Percentiles rank a stretch among this genome's conserved stretches.
Evolutionary conservation across 208 protist species (phyloP).

Genomic region (Lotmaria passim): DNA sequence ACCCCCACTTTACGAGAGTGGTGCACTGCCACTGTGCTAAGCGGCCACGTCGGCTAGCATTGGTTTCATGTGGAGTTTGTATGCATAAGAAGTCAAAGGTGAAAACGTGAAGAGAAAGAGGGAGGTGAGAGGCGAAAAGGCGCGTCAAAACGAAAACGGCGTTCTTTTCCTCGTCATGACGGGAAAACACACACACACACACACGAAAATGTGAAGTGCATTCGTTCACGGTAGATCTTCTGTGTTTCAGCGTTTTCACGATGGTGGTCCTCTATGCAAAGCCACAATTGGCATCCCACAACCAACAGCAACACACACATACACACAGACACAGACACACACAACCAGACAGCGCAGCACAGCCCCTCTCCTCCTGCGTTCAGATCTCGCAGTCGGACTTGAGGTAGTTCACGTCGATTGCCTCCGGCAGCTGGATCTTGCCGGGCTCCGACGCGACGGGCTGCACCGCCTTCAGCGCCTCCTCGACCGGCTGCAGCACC

Average conservation of each 20-base stretch:
- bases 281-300: no score
- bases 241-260: no score
- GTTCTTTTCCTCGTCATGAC: no score
- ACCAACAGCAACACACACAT: no score
- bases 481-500: constrained; percentile 47
- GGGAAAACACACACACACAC: no score
- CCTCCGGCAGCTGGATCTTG: constrained; percentile 70
- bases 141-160: neutral
- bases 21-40: constrained; percentile 97
- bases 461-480: constrained; percentile 32
- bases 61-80: neutral
- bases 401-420: constrained; percentile 81
- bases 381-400: constrained; percentile 47
- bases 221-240: no score
- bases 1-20: constrained; percentile 96
- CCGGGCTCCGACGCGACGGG: constrained; percentile 29
- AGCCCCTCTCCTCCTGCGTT: neutral
- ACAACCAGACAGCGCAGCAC: neutral
- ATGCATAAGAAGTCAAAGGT: neutral
- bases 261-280: no score
- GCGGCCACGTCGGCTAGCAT: constrained; percentile 54
- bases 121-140: no score
- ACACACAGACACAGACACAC: no score
- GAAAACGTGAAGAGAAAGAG: neutral
- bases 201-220: neutral